Percentiles rank a stretch among this genome's conserved stretches.
phyloP scores from a whole-genome alignment of 2,329 filamentous ascomycete species.

The Talaromyces sp. region DNA sequence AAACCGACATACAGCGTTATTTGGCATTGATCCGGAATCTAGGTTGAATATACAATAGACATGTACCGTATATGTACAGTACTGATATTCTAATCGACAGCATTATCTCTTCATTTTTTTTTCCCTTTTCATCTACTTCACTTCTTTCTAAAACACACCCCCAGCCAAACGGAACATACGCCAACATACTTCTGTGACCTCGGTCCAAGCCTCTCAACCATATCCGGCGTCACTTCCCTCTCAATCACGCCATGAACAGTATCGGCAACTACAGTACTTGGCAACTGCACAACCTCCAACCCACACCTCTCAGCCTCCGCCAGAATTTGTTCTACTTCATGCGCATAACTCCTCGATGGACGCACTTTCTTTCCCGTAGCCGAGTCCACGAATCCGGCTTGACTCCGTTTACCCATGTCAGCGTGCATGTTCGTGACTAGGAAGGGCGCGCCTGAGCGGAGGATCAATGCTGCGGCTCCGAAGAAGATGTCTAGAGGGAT shows the following conservation, averaged over 20 bases:
- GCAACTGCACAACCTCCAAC: conserved; percentile 44
- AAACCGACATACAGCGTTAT: not conserved
- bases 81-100: conserved; percentile 2
- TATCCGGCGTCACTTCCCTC: conserved; percentile 50
- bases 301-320: conserved; percentile 49
- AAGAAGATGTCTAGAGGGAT: conserved; percentile 61
- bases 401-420: conserved; percentile 60
- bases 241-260: no score
- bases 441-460: conserved; percentile 51
- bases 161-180: conserved; percentile 54
- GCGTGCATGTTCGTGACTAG: conserved; percentile 69
- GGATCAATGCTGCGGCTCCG: conserved; percentile 42
- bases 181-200: conserved; percentile 65
- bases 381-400: conserved; percentile 62
- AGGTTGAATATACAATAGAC: not conserved
- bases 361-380: conserved; percentile 57
- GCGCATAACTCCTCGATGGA: conserved; percentile 60
- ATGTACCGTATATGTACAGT: conserved; percentile 21
- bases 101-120: not conserved
- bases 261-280: no score
- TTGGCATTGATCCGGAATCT: not conserved
- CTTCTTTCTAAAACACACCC: conserved; percentile 46
- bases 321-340: conserved; percentile 55
- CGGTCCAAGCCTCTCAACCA: conserved; percentile 59
- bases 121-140: conserved; percentile 7